phyloP scores from a whole-genome alignment of 2,329 filamentous ascomycete species.

The Sporothrix dimorphospora region DNA sequence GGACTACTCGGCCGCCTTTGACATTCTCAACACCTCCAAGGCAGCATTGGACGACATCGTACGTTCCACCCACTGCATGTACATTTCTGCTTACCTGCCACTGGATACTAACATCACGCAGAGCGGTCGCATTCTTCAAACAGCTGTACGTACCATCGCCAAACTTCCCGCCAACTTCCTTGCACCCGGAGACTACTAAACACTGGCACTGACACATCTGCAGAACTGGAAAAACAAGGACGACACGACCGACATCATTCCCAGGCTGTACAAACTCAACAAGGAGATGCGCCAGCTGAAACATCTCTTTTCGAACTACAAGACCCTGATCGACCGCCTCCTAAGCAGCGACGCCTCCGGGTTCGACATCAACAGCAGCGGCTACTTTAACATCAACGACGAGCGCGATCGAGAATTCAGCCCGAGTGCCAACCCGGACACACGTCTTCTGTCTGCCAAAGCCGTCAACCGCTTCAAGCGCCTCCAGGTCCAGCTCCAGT shows the following conservation, averaged over 20 bases:
- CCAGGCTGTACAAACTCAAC: constrained; percentile 60
- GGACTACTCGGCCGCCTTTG: constrained; percentile 64
- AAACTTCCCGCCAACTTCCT: no score
- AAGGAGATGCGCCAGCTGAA: constrained; percentile 63
- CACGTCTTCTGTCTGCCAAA: constrained; percentile 43
- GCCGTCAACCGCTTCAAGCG: constrained; percentile 62
- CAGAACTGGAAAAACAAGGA: constrained; percentile 39
- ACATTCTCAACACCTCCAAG: constrained; percentile 53
- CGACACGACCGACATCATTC: constrained; percentile 57
- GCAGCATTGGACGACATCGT: constrained; percentile 55
- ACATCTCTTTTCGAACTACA: constrained; percentile 64
- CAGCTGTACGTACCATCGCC: constrained; percentile 39
- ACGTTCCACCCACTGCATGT: constrained; percentile 32
- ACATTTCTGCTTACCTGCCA: not conserved
- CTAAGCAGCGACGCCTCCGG: constrained; percentile 47
- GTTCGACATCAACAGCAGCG: not conserved
- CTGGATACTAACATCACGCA: constrained; percentile 32
- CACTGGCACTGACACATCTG: not conserved
- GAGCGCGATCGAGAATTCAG: not conserved
- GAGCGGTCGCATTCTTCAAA: constrained; percentile 42
- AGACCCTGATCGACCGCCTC: constrained; percentile 62
- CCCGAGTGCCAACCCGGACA: not conserved
- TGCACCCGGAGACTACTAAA: not conserved
- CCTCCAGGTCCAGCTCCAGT: constrained; percentile 60
- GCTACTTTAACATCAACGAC: not conserved